Base-by-base conservation (phyloP, 2,329 filamentous ascomycete species). In the Epichloe amarillans region DNA sequence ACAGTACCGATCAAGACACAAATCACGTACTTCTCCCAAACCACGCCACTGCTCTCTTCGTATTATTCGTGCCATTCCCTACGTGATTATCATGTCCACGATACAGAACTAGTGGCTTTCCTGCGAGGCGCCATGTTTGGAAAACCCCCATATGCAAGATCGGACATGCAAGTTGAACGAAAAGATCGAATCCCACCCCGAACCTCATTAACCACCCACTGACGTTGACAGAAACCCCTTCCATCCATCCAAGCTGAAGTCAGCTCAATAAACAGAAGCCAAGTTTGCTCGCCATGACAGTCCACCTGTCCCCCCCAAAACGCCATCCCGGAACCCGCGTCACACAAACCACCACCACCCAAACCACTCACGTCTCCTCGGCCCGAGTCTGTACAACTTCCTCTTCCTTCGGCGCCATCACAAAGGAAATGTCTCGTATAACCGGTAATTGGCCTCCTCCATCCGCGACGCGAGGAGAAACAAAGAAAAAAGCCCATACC, bases 221-320 rank as follows among this genome's bases (percentile, higher is more conserved):
- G 26, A 30, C 8, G 8, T 30, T 4, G 26, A 30, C 8, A 30
- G 26, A 4, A 30, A 10, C 3, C 1, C 26, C 1, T 30, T 30
- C 26, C 8, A 11, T 30, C 26, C 26, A 30, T 30, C 8, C 26
- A 30, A 10, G 1, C 26, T 11, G 26, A 30, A 30, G 8, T 4
- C 26, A 11, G 26, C 26, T 30, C 26, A 21, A 42, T 6, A 3
- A 23, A 42, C 11, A 42, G 23, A 43, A 19, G 15, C 21, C 11
- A 37, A 49, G 41, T 55, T 52, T 50, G 41, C 49, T 46, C 49
- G 42, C 41, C 49, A 42, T 49, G 38, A 23, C 47, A 6, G 2
- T 4, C 10, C 26, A 26, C 26, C 2, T 26, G 26, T 5, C n/a
- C 15, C n/a, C n/a, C 8, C 44, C n/a, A 19, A 19, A 19, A 30